A percentile compares a stretch with the other conserved stretches of the same genome.
Evolutionary conservation across 2,329 filamentous ascomycete genomes (phyloP).

Genomic region (Venturia asperata): DNA sequence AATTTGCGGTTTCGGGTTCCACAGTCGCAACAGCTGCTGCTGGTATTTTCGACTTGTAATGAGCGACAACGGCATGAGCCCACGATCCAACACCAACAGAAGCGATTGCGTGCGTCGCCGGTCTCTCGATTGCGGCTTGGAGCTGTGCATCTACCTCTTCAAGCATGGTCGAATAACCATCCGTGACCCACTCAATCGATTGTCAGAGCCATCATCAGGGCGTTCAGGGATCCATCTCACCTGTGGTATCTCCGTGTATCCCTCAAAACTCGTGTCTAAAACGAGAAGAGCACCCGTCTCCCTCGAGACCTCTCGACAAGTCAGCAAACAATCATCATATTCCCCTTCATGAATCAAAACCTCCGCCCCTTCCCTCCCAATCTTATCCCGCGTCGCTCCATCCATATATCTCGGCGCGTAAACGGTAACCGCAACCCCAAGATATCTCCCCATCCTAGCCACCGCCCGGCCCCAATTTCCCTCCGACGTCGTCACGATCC

Average conservation of each 20-base stretch:
- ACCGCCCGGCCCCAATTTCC: constrained; percentile 73
- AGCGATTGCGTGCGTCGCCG: constrained; percentile 49
- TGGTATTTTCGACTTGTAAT: constrained; percentile 49
- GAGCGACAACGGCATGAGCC: constrained; percentile 59
- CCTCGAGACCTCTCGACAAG: constrained; percentile 41
- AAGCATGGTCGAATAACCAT: constrained; percentile 70
- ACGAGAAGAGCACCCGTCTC: constrained; percentile 48
- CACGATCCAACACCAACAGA: constrained; percentile 69
- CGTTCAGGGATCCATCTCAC: constrained; percentile 29
- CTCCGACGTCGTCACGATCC: constrained; percentile 59
- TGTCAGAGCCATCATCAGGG: background rate
- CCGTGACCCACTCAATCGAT: constrained; percentile 58
- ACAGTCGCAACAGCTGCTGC: constrained; percentile 52
- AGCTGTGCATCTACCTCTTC: constrained; percentile 59
- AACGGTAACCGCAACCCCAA: constrained; percentile 51
- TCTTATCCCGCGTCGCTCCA: constrained; percentile 45
- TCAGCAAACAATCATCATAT: constrained; percentile 58
- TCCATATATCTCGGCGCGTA: constrained; percentile 58
- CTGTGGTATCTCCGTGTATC: constrained; percentile 58
- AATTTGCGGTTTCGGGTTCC: constrained; percentile 60
- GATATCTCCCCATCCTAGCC: constrained; percentile 56
- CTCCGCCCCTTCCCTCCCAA: constrained; percentile 55
- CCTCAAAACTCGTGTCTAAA: constrained; percentile 61
- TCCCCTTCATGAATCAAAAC: constrained; percentile 50
- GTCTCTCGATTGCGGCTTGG: constrained; percentile 29